These are phyloP conservation scores for Tuber microsphaerosporum DNA, from an alignment of 495 filamentous ascomycete species.

Conservation along the genomic window DNA sequence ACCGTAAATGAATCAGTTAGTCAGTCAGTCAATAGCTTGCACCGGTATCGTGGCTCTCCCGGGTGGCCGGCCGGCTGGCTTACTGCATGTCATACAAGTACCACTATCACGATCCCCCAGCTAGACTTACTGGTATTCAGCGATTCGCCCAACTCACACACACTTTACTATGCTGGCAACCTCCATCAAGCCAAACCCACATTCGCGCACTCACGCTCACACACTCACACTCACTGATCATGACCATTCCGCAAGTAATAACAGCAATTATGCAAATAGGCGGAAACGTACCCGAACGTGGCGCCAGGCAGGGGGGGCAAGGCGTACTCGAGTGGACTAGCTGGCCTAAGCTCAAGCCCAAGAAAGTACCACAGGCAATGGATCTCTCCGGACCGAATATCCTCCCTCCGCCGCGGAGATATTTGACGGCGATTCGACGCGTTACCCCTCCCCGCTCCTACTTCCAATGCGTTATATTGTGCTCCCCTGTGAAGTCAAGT, in stretches of 20 bases:
- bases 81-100: background rate
- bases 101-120: background rate
- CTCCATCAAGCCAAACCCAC: background rate
- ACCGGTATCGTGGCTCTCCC: background rate
- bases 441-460: background rate
- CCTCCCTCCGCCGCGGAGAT: background rate
- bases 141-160: background rate
- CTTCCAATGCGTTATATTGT: too few relatives aligned
- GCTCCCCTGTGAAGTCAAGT: too few relatives aligned
- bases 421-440: too few relatives aligned
- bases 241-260: background rate
- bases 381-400: background rate
- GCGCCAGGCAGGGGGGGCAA: background rate
- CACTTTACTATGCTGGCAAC: background rate
- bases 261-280: background rate
- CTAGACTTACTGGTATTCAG: background rate
- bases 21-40: too few relatives aligned
- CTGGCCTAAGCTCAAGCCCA: too few relatives aligned
- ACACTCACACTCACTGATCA: background rate
- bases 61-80: background rate
- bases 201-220: background rate
- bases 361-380: background rate
- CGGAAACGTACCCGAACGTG: background rate
- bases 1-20: background rate
- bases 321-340: background rate